Evolutionary conservation across 345 rosid genomes (phyloP), one percentile per base, ranked within the genome.

Genomic region (Eucalyptus pauciflora): DNA sequence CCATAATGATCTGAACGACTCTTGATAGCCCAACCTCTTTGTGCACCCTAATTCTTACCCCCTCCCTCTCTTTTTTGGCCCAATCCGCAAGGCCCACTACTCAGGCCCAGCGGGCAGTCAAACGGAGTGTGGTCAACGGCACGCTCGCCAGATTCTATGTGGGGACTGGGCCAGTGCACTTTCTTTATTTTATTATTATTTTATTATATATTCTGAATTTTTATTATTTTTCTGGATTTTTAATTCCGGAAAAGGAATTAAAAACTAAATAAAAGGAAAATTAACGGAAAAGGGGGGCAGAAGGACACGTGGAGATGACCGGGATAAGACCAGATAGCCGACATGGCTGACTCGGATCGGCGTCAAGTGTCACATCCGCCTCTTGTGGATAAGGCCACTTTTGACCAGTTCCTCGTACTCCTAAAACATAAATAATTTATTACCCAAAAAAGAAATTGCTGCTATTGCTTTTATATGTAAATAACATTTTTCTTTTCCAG

Each of bases 341-440:
- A 60, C 88, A 60, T 4, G 62, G 95, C 93, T 90, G 94, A 94
- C 89, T 93, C 88, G 85, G 92, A 89, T 90, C 80, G 50, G 41
- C 13, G 91, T 93, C 94, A 91, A 86, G 15, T 14, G 33, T 60
- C 83, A 25, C 50, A 50, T 48, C 83, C 6, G 1, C 31, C 20
- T 3, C 10, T 50, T 50, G 27, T 37, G 94, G 93, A 90, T 92
- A 94, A 91, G 90, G 86, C 11, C 48, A 12, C 85, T 41, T 41
- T 67, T 41, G 48, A 76, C 48, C 29, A 6, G 2, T 12, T 76
- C 85, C 85, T 76, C 85, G 85, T 12, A 41, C 13, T 76, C 7
- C 85, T 6, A 41, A 37, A 76, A 37, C 43, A 10, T 6, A 76
- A 1, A 41, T 76, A 37, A 62, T 27, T 41, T 76, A 14, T 64